Evolutionary conservation across 805 yeast species (phyloP).

Genomic region (Metschnikowia reukaufii): DNA sequence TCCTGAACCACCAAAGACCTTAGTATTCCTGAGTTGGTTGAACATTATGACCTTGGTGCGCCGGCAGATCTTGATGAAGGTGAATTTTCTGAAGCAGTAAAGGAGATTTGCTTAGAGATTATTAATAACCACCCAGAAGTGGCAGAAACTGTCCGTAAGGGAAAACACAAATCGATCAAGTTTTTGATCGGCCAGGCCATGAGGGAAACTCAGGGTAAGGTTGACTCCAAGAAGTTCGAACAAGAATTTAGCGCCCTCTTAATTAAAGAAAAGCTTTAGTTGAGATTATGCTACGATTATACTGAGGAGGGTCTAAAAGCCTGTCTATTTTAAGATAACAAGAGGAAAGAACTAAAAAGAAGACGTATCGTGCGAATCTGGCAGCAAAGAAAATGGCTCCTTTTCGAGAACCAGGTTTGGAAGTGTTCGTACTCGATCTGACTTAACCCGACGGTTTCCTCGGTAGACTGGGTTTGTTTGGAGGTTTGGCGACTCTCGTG

Average conservation of each 20-base stretch:
- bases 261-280: neutral
- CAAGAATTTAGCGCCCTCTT: constrained; percentile 27
- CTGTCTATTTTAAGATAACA: neutral
- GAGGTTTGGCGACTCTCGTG: constrained; percentile 12
- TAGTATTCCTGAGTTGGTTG: constrained; percentile 47
- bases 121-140: constrained; percentile 50
- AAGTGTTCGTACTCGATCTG: constrained; percentile 12
- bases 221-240: constrained; percentile 34
- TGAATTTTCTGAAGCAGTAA: constrained; percentile 34
- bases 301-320: neutral
- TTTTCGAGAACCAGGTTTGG: constrained; percentile 15
- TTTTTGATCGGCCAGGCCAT: constrained; percentile 82
- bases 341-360: neutral
- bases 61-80: constrained; percentile 30
- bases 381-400: constrained; percentile 11
- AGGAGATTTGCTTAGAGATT: constrained; percentile 46
- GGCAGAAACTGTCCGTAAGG: constrained; percentile 54
- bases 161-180: constrained; percentile 69
- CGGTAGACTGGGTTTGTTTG: constrained; percentile 14
- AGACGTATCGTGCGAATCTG: constrained; percentile 5
- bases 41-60: constrained; percentile 49
- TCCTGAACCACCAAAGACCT: constrained; percentile 32
- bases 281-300: neutral
- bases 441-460: constrained; percentile 13
- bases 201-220: constrained; percentile 71